These are phyloP conservation scores for Blastomyces gilchristii DNA, from an alignment of 2,329 filamentous ascomycete genomes.

Conservation along the genomic window DNA sequence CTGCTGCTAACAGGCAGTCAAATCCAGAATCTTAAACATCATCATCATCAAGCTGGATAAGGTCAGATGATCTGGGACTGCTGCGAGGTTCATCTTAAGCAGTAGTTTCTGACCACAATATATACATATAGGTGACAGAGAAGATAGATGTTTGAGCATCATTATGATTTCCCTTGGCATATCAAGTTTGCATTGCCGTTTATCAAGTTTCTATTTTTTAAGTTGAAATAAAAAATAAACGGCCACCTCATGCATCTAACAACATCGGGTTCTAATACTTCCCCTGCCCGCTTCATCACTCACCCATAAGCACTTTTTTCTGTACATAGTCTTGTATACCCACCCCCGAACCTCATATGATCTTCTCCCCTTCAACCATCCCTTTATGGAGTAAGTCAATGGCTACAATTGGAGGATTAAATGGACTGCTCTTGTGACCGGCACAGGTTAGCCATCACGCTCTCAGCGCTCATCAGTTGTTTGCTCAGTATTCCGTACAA, in stretches of 20 bases:
- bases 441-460: neutral
- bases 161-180: neutral
- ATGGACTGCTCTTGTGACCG: neutral
- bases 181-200: neutral
- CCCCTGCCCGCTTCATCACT: neutral
- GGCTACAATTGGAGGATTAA: neutral
- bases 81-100: too few species aligned
- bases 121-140: neutral
- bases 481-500: constrained; percentile 4
- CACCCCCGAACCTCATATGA: neutral
- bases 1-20: too few species aligned
- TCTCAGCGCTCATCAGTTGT: neutral
- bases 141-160: neutral
- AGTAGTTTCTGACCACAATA: neutral
- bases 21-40: too few species aligned
- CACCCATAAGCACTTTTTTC: too few species aligned
- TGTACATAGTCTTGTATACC: neutral
- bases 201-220: too few species aligned
- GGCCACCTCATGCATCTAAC: neutral
- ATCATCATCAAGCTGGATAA: too few species aligned
- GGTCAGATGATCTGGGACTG: too few species aligned
- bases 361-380: neutral
- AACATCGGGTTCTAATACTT: neutral
- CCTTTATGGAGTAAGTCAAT: neutral
- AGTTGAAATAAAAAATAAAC: neutral